These are phyloP conservation scores for Capronia coronata DNA, from an alignment of 2,329 filamentous ascomycete species.

Conservation along the genomic window DNA sequence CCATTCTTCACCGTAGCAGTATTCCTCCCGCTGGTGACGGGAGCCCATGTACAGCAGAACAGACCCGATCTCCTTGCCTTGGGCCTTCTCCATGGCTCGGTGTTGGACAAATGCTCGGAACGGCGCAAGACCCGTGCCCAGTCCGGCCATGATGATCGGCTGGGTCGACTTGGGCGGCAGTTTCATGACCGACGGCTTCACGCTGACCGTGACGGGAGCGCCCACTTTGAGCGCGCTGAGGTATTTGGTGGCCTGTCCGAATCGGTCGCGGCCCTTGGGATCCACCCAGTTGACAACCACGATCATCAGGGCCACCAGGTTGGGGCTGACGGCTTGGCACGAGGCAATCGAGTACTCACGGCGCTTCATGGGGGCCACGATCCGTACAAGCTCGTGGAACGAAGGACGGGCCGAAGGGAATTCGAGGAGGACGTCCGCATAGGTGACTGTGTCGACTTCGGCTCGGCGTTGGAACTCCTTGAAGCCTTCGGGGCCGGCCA, in stretches of 20 bases:
- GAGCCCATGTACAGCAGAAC: slow-evolving; percentile 96
- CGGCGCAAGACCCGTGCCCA: slow-evolving; percentile 96
- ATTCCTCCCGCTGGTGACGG: slow-evolving; percentile 95
- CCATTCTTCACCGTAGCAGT: slow-evolving; percentile 98
- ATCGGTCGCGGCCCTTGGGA: slow-evolving; percentile 75
- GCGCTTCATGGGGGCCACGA: slow-evolving; percentile 88
- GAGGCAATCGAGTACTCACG: slow-evolving; percentile 99
- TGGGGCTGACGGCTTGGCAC: slow-evolving; percentile 88
- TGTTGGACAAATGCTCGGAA: slow-evolving; percentile 99
- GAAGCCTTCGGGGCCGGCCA: slow-evolving; percentile 72
- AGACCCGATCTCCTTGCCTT: slow-evolving; percentile 87
- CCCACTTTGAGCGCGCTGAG: slow-evolving; percentile 70
- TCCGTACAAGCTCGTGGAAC: slow-evolving; percentile 81
- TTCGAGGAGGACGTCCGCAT: slow-evolving; percentile 81
- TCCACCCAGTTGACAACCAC: slow-evolving; percentile 97
- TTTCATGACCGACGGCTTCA: slow-evolving; percentile 99
- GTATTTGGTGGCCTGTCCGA: slow-evolving; percentile 89
- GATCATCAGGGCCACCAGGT: slow-evolving; percentile 86
- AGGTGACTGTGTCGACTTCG: slow-evolving; percentile 87
- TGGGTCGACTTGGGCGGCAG: slow-evolving; percentile 80
- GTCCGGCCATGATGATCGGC: slow-evolving; percentile 96
- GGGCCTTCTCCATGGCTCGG: slow-evolving; percentile 94
- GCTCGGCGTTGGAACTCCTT: slow-evolving; percentile 86
- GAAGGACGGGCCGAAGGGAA: slow-evolving; percentile 81
- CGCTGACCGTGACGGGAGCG: slow-evolving; percentile 75